Evolutionary conservation across 441 rosid genomes (phyloP).

Genomic region (Pelargonium cotyledonis): DNA sequence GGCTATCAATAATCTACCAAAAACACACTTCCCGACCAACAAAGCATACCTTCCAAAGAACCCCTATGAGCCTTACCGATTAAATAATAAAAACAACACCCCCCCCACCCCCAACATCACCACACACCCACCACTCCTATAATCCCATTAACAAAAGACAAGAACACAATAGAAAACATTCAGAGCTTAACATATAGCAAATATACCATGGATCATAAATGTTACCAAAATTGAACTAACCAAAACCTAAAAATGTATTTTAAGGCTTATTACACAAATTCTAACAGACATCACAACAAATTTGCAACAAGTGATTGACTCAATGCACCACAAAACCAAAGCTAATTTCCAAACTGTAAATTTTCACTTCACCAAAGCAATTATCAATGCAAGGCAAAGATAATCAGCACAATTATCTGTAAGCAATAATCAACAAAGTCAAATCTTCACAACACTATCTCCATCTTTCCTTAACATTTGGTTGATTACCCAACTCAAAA

Average conservation of each 20-base stretch:
- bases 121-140: not conserved
- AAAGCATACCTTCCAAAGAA: no score
- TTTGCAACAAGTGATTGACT: not conserved
- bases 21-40: no score
- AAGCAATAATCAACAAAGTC: not conserved
- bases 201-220: not conserved
- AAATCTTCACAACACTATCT: no score
- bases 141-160: not conserved
- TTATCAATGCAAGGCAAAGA: no score
- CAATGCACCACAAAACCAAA: not conserved
- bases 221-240: not conserved
- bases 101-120: no score
- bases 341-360: not conserved
- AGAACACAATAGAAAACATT: not conserved
- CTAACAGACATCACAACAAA: not conserved
- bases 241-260: not conserved
- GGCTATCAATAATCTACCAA: no score
- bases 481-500: no score
- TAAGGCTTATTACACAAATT: not conserved
- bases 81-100: no score
- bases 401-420: not conserved
- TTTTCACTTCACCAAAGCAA: not conserved
- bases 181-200: not conserved
- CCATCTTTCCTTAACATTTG: no score
- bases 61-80: no score